Percentiles rank a stretch among this genome's conserved stretches.
Conservation (phyloP, 768 basidiomycete species). For the Boletus huronensis region DNA sequence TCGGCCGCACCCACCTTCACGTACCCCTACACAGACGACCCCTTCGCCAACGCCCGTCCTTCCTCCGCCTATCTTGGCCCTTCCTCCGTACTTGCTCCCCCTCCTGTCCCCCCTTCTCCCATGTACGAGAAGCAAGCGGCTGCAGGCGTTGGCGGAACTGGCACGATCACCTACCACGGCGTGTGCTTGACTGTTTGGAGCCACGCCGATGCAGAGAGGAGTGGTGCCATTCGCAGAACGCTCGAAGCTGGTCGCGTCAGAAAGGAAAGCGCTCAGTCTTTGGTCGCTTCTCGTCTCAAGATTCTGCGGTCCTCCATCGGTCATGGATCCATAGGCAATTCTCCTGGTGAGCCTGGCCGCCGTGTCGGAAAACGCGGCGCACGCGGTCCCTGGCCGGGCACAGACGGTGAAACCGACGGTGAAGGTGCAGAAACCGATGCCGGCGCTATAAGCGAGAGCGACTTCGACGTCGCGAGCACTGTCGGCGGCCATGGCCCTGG, state of each 20-base stretch:
- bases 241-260: constrained; percentile 74
- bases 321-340: constrained; percentile 41
- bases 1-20: constrained; percentile 66
- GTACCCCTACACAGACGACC: constrained; percentile 73
- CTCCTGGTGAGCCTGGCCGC: constrained; percentile 47
- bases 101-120: constrained; percentile 26
- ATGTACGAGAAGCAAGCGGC: constrained; percentile 31
- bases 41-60: constrained; percentile 62
- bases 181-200: constrained; percentile 96
- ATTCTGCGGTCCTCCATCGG: constrained; percentile 52
- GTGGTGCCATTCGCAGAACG: constrained; percentile 77
- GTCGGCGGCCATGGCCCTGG: constrained; percentile 73
- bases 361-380: constrained; percentile 59
- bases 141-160: constrained; percentile 36
- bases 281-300: constrained; percentile 65
- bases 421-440: constrained; percentile 69
- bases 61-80: constrained; percentile 80
- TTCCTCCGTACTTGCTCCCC: constrained; percentile 53
- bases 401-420: constrained; percentile 67
- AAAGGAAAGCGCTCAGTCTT: constrained; percentile 76
- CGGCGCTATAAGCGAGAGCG: constrained; percentile 80
- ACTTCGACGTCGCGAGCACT: constrained; percentile 79
- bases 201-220: constrained; percentile 86
- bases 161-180: constrained; percentile 72
- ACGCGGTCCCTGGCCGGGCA: constrained; percentile 69